A percentile compares a stretch with the other conserved stretches of the same genome.
phyloP scores from a whole-genome alignment of 108 stramenopile genomes.

The Pseudonitzschia pungens region DNA sequence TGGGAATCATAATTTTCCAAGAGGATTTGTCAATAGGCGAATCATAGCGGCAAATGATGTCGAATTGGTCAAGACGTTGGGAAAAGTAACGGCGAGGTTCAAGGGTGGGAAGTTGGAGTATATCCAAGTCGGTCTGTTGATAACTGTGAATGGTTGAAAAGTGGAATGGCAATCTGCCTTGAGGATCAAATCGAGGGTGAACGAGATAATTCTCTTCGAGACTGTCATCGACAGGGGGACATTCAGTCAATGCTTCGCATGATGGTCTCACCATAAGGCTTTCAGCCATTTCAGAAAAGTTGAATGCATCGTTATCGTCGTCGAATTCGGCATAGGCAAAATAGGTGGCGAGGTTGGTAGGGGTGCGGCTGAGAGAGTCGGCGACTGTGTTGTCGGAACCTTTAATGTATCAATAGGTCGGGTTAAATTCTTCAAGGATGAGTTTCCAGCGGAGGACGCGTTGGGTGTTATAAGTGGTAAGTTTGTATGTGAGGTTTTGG shows the following conservation, averaged over 20 bases:
- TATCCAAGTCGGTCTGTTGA: background rate
- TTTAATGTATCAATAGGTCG: background rate
- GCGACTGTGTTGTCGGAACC: background rate
- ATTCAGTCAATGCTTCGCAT: background rate
- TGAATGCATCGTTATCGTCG: background rate
- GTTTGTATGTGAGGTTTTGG: constrained; percentile 33
- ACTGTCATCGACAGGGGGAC: background rate
- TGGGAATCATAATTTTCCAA: background rate
- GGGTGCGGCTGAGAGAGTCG: background rate
- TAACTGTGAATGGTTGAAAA: background rate
- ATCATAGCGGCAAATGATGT: background rate
- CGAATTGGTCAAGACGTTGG: background rate
- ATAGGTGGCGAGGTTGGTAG: background rate
- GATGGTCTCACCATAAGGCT: background rate
- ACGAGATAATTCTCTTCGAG: background rate
- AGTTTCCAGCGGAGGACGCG: constrained; percentile 45
- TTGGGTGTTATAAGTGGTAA: constrained; percentile 28
- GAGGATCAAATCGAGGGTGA: background rate
- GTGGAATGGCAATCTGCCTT: background rate
- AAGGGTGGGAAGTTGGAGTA: background rate
- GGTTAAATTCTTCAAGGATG: constrained; percentile 39
- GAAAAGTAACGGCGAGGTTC: background rate
- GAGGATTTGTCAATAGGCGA: background rate
- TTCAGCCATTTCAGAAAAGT: background rate
- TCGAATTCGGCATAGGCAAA: background rate